phyloP scores from a whole-genome alignment of 1,139 yeast species.

The Pichiaceae sp. region DNA sequence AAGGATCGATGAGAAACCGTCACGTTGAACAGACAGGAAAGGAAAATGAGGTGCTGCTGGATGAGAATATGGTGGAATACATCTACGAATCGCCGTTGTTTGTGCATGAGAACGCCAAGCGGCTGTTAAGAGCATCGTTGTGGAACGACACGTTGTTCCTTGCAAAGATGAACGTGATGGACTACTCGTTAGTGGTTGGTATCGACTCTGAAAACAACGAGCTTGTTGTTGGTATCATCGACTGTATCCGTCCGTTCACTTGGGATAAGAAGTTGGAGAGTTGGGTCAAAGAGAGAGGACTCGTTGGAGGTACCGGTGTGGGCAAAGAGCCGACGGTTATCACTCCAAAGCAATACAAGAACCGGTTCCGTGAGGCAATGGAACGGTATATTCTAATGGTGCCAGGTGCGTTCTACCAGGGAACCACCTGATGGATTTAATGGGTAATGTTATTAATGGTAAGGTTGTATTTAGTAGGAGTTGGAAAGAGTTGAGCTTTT shows the following conservation, averaged over 20 bases:
- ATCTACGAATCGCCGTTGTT: constrained; percentile 93
- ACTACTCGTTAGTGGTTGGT: constrained; percentile 90
- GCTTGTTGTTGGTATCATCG: constrained; percentile 89
- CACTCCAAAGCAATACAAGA: constrained; percentile 91
- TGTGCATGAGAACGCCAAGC: constrained; percentile 88
- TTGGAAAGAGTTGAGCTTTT: no score
- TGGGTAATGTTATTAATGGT: no score
- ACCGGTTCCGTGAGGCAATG: constrained; percentile 95
- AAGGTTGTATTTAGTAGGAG: not conserved
- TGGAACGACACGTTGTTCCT: constrained; percentile 93
- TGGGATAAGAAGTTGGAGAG: constrained; percentile 98
- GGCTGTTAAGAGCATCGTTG: constrained; percentile 72
- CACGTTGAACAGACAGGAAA: constrained; percentile 95
- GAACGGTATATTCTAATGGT: constrained; percentile 90
- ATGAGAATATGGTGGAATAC: constrained; percentile 97
- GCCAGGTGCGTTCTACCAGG: constrained; percentile 72
- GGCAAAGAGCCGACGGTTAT: constrained; percentile 95
- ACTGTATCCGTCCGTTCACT: constrained; percentile 90
- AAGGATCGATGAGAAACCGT: constrained; percentile 96
- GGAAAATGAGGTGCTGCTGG: constrained; percentile 88
- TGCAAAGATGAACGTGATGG: constrained; percentile 99
- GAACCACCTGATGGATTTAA: constrained; percentile 7
- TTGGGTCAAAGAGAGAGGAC: constrained; percentile 94
- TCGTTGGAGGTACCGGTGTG: constrained; percentile 76
- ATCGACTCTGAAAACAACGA: constrained; percentile 64